Percentiles rank a stretch among this genome's conserved stretches.
Evolutionary conservation across 2,329 filamentous ascomycete genomes (phyloP).

Genomic region (Sporothrix variecibatus): DNA sequence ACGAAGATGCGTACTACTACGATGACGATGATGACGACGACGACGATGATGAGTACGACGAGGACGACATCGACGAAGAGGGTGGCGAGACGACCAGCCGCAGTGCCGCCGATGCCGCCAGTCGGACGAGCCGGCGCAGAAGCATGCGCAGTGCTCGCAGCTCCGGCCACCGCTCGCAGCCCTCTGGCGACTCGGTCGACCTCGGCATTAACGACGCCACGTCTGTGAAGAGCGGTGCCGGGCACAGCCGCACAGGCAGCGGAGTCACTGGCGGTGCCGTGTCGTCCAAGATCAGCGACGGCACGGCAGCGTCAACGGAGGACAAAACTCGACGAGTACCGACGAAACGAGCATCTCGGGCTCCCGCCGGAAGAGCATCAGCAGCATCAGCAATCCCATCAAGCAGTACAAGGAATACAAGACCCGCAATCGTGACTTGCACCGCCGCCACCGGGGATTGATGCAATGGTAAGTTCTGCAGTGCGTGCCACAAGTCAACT

Average conservation of each 20-base stretch:
- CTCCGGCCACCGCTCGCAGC: conserved; percentile 4
- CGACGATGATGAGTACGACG: conserved; percentile 19
- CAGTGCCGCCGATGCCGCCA: background rate
- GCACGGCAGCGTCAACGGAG: background rate
- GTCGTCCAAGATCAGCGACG: background rate
- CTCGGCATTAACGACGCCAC: conserved; percentile 15
- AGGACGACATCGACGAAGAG: background rate
- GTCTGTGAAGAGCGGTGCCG: background rate
- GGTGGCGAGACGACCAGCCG: background rate
- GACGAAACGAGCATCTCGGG: conserved; percentile 31
- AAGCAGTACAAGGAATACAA: conserved; percentile 64
- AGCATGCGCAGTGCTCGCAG: background rate
- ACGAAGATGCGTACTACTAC: conserved; percentile 38
- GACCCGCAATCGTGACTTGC: conserved; percentile 70
- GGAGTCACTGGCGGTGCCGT: background rate
- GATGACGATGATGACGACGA: conserved; percentile 38
- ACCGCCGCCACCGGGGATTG: conserved; percentile 81
- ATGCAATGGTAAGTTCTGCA: conserved; percentile 74
- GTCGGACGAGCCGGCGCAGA: background rate
- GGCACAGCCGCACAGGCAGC: background rate
- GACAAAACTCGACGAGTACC: background rate
- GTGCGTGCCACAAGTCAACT: too few species aligned
- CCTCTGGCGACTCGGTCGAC: background rate
- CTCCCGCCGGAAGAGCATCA: conserved; percentile 38
- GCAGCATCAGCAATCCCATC: conserved; percentile 53